Conservation (phyloP, 805 yeast genomes). For the Lachancea thermotolerans region DNA sequence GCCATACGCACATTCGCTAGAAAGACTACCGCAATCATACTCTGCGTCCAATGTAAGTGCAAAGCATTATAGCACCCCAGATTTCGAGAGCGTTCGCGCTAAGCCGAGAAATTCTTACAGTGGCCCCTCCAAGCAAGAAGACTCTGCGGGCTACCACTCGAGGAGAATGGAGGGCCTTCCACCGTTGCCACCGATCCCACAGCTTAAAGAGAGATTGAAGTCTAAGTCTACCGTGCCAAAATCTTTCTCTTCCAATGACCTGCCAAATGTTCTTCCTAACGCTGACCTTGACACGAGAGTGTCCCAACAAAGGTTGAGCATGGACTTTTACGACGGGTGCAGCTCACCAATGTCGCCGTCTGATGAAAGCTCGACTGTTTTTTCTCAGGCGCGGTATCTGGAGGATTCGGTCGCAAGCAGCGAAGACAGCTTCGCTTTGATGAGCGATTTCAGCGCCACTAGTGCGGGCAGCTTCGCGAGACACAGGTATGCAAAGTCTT, state of each 20-base stretch:
- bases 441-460: conserved; percentile 75
- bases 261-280: conserved; percentile 2
- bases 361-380: conserved; percentile 16
- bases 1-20: neutral
- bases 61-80: neutral
- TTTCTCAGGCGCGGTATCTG: conserved; percentile 41
- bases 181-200: conserved; percentile 26
- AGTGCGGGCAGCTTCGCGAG: conserved; percentile 81
- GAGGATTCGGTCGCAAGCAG: conserved; percentile 42
- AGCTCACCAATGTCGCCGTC: conserved; percentile 7
- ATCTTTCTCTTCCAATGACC: conserved; percentile 26
- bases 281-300: conserved; percentile 8
- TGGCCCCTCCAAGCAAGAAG: neutral
- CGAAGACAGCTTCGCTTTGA: conserved; percentile 35
- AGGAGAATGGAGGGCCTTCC: conserved; percentile 1
- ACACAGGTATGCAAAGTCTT: conserved; percentile 50
- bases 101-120: neutral
- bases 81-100: neutral
- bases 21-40: conserved; percentile 4
- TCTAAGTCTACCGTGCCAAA: conserved; percentile 14
- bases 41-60: conserved; percentile 5
- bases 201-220: conserved; percentile 11
- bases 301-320: conserved; percentile 13
- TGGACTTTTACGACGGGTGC: conserved; percentile 15
- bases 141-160: neutral